Evolutionary conservation across 805 yeast species (phyloP).

Genomic region (Candida sonorensis): DNA sequence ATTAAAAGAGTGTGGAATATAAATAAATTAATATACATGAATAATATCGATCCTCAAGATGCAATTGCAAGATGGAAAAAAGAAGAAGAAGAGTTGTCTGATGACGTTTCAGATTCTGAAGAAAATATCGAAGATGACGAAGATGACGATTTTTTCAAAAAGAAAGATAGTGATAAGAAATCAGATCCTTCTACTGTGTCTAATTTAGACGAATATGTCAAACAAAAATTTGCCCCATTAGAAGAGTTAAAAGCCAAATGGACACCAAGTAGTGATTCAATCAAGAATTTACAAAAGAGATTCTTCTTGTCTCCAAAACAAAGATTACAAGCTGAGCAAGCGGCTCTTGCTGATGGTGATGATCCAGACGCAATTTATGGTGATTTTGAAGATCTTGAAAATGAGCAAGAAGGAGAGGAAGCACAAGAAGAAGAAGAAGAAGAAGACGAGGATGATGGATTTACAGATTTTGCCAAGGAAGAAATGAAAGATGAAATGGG

Average conservation of each 20-base stretch:
- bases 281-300: slow-evolving; percentile 36
- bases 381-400: slow-evolving; percentile 26
- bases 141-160: slow-evolving; percentile 52
- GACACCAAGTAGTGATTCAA: slow-evolving; percentile 28
- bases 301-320: slow-evolving; percentile 50
- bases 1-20: slow-evolving; percentile 66
- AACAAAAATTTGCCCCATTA: slow-evolving; percentile 31
- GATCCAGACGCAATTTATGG: slow-evolving; percentile 48
- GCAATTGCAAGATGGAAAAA: slow-evolving; percentile 67
- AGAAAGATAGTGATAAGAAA: slow-evolving; percentile 37
- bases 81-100: slow-evolving; percentile 38
- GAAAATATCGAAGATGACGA: slow-evolving; percentile 38
- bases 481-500: slow-evolving; percentile 34
- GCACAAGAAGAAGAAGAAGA: slow-evolving; percentile 23
- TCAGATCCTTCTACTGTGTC: background rate
- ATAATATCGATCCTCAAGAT: slow-evolving; percentile 67
- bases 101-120: slow-evolving; percentile 30
- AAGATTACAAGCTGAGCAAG: slow-evolving; percentile 25
- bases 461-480: slow-evolving; percentile 50
- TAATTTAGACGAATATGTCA: slow-evolving; percentile 23
- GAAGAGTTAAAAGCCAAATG: slow-evolving; percentile 43
- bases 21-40: slow-evolving; percentile 72
- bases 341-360: slow-evolving; percentile 23
- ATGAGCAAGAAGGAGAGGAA: slow-evolving; percentile 17
- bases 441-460: slow-evolving; percentile 34